A percentile compares a stretch with the other conserved stretches of the same genome.
phyloP scores from a whole-genome alignment of 805 yeast genomes.

The Suhomyces vadensis region DNA sequence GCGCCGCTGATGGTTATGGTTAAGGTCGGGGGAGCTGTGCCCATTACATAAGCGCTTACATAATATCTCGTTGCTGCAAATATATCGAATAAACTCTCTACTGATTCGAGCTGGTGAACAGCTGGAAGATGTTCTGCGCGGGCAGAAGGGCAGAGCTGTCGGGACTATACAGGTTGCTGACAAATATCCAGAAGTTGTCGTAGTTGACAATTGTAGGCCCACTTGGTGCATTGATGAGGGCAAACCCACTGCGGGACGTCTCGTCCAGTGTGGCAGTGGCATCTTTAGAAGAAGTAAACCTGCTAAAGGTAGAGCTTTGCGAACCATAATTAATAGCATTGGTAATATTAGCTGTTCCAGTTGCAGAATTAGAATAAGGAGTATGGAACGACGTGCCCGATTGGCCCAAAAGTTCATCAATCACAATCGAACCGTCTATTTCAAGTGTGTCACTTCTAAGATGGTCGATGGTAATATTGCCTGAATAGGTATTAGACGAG shows the following conservation, averaged over 20 bases:
- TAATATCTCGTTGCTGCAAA: not conserved
- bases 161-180: too few species aligned
- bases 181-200: not conserved
- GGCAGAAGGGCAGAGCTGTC: too few species aligned
- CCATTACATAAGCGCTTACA: too few species aligned
- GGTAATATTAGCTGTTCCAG: not conserved
- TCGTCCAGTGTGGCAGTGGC: not conserved
- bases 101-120: too few species aligned
- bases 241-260: not conserved
- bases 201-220: not conserved
- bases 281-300: not conserved
- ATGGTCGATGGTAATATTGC: not conserved
- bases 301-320: not conserved
- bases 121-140: too few species aligned
- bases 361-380: too few species aligned
- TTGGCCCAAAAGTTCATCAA: not conserved
- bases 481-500: too few species aligned
- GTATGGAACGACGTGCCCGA: too few species aligned
- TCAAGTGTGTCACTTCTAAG: not conserved
- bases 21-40: too few species aligned
- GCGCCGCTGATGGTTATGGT: too few species aligned
- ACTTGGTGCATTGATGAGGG: not conserved
- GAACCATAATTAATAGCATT: not conserved
- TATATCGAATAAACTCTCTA: too few species aligned
- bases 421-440: not conserved